phyloP scores from a whole-genome alignment of 2,329 filamentous ascomycete genomes.

The Beauveria australis region DNA sequence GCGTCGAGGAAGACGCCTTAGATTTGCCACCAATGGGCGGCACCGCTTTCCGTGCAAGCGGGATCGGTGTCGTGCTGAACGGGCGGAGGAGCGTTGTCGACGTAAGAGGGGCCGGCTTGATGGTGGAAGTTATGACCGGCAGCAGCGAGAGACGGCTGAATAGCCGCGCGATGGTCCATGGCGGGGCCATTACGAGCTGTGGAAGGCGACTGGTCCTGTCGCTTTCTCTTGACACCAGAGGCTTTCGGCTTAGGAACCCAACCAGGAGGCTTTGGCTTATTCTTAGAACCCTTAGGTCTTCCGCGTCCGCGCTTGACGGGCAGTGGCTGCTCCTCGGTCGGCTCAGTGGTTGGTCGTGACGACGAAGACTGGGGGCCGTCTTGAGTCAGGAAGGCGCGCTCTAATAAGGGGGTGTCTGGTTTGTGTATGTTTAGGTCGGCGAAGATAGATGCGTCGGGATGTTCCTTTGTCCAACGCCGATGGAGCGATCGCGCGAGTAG shows the following conservation, averaged over 20 bases:
- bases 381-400: too few relatives aligned
- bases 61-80: conserved; percentile 24
- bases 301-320: not conserved
- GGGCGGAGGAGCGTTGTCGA: too few relatives aligned
- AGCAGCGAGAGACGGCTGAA: conserved; percentile 18
- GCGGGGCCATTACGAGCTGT: conserved; percentile 18
- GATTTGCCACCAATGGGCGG: conserved; percentile 5
- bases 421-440: too few relatives aligned
- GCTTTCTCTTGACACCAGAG: not conserved
- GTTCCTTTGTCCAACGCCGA: too few relatives aligned
- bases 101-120: not conserved
- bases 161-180: conserved; percentile 23
- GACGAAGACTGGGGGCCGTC: too few relatives aligned
- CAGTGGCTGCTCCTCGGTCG: not conserved
- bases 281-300: not conserved
- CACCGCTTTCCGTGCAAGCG: conserved; percentile 22
- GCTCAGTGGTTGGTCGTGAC: too few relatives aligned
- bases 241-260: too few relatives aligned
- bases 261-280: not conserved
- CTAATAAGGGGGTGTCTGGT: too few relatives aligned
- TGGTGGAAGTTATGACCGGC: not conserved
- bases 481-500: too few relatives aligned
- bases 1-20: conserved; percentile 15
- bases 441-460: too few relatives aligned
- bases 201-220: not conserved